Evolutionary conservation across 2,329 filamentous ascomycete genomes (phyloP), one percentile per base, ranked within the genome.

Genomic region (Diaporthe ilicicola): DNA sequence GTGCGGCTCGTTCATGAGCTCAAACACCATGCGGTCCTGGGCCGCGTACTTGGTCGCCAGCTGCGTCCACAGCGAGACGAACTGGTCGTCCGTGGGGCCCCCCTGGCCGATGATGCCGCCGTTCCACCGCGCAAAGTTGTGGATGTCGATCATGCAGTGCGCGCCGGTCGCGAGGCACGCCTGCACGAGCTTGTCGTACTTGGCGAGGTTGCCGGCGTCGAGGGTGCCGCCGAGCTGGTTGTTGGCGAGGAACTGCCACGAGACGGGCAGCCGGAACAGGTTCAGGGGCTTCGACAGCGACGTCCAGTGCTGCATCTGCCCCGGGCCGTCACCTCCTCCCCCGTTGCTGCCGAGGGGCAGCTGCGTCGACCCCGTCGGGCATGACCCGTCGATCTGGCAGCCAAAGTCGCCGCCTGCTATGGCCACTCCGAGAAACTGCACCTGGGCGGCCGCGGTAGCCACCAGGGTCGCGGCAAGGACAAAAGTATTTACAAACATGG

Each of bases 1-100:
- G 76, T 91, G 88, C 4, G 90, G 90, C 80, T 89, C 90, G 78
- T 92, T 92, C 89, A 92, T 92, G 51, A 92, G 76, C 6, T 89
- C 90, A 73, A 92, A 90, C 5, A 86, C 83, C 50, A 92, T 80
- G 70, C 86, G 88, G 37, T 83, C 78, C 53, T 88, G 79, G 9
- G 75, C 75, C 29, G 82, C 83, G 78, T 92, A 92, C 76, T 88
- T 87, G 0, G 79, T 81, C 2, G 90, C 90, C 12, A 89, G 77
- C 69, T 87, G 83, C 2, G 76, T 78, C 90, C 90, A 92, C 5
- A 91, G 78, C 48, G 81, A 81, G 4, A 83, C 85, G 74, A 91
- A 97, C n/a, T 88, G 59, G 59, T 92, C 71, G 37, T 71, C 67
- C 1, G 56, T 54, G 4, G 71, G 90, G 0, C 89, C 90, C 10